phyloP scores from a whole-genome alignment of 164 flowering plant species.

The Magnolia kwangsiensis region DNA sequence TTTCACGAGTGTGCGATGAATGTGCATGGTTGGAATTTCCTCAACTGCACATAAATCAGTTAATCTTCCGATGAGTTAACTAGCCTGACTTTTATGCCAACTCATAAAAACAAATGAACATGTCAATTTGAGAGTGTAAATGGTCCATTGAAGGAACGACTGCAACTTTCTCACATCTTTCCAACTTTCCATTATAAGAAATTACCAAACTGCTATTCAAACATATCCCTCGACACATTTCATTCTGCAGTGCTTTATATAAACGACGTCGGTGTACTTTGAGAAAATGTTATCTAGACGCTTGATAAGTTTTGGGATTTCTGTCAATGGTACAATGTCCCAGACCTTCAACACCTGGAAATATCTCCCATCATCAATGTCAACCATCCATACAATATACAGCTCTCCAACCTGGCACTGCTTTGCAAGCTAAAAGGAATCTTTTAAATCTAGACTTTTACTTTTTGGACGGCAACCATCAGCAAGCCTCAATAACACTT shows the following conservation, averaged over 20 bases:
- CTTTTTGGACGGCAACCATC: constrained; percentile 37
- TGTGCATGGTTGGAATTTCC: background rate
- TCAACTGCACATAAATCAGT: background rate
- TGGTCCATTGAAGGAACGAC: too few species aligned
- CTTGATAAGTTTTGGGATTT: constrained; percentile 43
- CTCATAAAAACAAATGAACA: background rate
- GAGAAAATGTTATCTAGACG: constrained; percentile 13
- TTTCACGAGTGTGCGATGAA: background rate
- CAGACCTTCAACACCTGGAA: constrained; percentile 53
- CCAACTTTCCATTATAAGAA: background rate
- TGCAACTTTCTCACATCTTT: too few species aligned
- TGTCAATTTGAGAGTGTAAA: background rate
- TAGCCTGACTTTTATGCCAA: background rate
- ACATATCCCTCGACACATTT: constrained; percentile 60
- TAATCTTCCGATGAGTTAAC: background rate
- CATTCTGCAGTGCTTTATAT: constrained; percentile 46
- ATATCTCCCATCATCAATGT: constrained; percentile 16
- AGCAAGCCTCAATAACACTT: constrained; percentile 32
- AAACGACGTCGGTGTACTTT: constrained; percentile 29
- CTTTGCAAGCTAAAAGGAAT: constrained; percentile 28
- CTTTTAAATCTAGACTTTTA: background rate
- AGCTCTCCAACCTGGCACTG: constrained; percentile 20
- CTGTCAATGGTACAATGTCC: constrained; percentile 63
- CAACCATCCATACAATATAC: constrained; percentile 39
- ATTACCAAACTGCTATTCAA: too few species aligned